Evolutionary conservation across 2,329 filamentous ascomycete genomes (phyloP).

Genomic region (Bimuria novae-zelandiae): DNA sequence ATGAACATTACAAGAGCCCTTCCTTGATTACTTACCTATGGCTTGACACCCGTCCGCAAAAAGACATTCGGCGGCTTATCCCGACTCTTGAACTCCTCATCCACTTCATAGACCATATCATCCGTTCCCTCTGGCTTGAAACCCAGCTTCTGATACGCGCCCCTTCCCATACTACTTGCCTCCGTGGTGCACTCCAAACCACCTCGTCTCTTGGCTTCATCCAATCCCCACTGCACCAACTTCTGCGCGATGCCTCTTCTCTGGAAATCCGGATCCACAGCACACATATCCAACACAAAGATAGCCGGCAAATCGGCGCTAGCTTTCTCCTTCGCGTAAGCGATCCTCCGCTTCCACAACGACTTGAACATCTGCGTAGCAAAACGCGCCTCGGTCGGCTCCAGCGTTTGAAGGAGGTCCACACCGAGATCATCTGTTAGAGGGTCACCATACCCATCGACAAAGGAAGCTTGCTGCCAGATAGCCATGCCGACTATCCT

Average conservation of each 20-base stretch:
- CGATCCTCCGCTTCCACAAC: conserved; percentile 51
- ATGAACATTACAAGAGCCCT: too few species aligned
- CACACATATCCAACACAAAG: conserved; percentile 52
- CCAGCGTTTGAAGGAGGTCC: conserved; percentile 35
- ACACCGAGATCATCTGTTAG: conserved; percentile 32
- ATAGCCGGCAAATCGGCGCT: conserved; percentile 49
- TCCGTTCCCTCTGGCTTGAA: conserved; percentile 39
- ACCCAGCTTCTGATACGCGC: conserved; percentile 37
- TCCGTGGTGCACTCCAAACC: conserved; percentile 44
- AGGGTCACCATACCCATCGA: conserved; percentile 55
- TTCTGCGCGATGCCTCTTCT: conserved; percentile 46
- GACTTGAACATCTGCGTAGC: conserved; percentile 51
- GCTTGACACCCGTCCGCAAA: conserved; percentile 33
- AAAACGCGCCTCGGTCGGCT: conserved; percentile 55
- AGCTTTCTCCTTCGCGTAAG: conserved; percentile 49
- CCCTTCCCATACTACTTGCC: conserved; percentile 42
- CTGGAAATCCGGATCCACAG: conserved; percentile 60
- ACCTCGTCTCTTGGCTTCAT: conserved; percentile 41
- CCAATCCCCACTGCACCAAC: conserved; percentile 40
- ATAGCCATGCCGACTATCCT: conserved; percentile 59
- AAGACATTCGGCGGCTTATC: conserved; percentile 43
- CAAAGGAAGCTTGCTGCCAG: conserved; percentile 59
- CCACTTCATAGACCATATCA: conserved; percentile 38
- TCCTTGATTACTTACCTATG: background rate
- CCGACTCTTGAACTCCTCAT: conserved; percentile 39